Base-by-base conservation (phyloP, 1,284 basidiomycete genomes). In the Malassezia cuniculi region DNA sequence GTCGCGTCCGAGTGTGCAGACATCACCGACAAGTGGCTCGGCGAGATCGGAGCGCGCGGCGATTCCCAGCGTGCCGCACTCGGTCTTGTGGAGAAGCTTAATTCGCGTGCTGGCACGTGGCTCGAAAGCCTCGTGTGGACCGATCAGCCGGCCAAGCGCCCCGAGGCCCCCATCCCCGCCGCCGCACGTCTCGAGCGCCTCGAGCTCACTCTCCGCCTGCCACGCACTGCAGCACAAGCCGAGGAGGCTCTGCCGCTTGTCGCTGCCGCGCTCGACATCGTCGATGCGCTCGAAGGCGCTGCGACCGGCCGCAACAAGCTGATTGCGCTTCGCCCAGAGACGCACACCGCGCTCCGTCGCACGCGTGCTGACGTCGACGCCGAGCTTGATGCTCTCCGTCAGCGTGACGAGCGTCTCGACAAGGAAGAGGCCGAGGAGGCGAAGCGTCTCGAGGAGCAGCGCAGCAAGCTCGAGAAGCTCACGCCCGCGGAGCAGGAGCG, bases 401-500 rank as follows among this genome's bases (percentile, higher is more conserved):
- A 43, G 25, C 52, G 52, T 22, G 50, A 52, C 18, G 42, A 48
- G 31, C 36, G 52, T 7, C 50, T 57, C 41, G 61, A 60, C 5
- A 54, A 55, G 25, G 39, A 52, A 32, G 60, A 60, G 47, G 55
- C 50, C 0, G 43, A 31, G 15, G 50, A 56, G 26, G 56, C 54
- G 36, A 58, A 54, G 21, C 56, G 52, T 41, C 40, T 49, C n/a
- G 51, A 55, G 32, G 57, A 50, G 5, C 54, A 58, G 22, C 53
- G 54, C 47, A 52, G 51, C 11, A 60, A 61, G 48, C 50, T 63
- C 17, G 56, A 56, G 26, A 57, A 55, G 43, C 37, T 66, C 16
- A 45, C 39, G 22, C 59, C 57, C 9, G 55, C 57, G 8, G 63
- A 66, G 34, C 63, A 66, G 48, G 61, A 52, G 11, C 59, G 55